A percentile compares a stretch with the other conserved stretches of the same genome.
Evolutionary conservation across 2,329 filamentous ascomycete genomes (phyloP).

Genomic region (Sporothrix mexicana): DNA sequence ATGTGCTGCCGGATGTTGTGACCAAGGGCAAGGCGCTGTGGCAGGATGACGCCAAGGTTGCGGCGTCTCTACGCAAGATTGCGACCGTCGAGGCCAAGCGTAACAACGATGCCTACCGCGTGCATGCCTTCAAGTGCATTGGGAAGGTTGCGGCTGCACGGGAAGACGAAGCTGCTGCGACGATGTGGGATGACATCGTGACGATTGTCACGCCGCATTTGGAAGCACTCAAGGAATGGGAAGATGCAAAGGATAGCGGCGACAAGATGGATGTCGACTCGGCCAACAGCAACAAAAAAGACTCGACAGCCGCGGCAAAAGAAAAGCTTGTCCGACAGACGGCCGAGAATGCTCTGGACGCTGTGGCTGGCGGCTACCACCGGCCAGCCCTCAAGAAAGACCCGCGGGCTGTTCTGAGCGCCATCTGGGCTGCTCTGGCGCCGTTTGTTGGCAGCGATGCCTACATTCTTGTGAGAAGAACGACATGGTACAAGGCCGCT

Average conservation of each 20-base stretch:
- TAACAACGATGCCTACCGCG: conserved; percentile 83
- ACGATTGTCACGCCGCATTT: conserved; percentile 68
- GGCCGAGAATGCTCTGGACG: conserved; percentile 58
- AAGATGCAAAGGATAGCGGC: conserved; percentile 55
- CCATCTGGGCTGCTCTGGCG: conserved; percentile 50
- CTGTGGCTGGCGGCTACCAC: conserved; percentile 57
- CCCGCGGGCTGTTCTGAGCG: conserved; percentile 48
- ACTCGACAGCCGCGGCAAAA: conserved; percentile 38
- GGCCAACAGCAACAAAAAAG: conserved; percentile 21
- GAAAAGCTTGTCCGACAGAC: conserved; percentile 53
- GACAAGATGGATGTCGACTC: conserved; percentile 32
- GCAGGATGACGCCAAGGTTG: conserved; percentile 57
- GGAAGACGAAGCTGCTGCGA: conserved; percentile 63
- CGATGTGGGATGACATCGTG: conserved; percentile 71
- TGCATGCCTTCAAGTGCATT: conserved; percentile 73
- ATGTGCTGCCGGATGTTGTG: conserved; percentile 79
- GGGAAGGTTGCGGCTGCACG: conserved; percentile 74
- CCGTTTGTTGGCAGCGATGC: conserved; percentile 49
- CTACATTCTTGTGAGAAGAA: conserved; percentile 53
- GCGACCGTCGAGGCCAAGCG: conserved; percentile 86
- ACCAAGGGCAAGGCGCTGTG: conserved; percentile 66
- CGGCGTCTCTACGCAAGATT: conserved; percentile 77
- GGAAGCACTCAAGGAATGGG: conserved; percentile 62
- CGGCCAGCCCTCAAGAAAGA: conserved; percentile 48
- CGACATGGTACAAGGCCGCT: conserved; percentile 59